These are phyloP conservation scores for Spiromastix sp. DNA, from an alignment of 2,329 filamentous ascomycete species.

Conservation along the genomic window DNA sequence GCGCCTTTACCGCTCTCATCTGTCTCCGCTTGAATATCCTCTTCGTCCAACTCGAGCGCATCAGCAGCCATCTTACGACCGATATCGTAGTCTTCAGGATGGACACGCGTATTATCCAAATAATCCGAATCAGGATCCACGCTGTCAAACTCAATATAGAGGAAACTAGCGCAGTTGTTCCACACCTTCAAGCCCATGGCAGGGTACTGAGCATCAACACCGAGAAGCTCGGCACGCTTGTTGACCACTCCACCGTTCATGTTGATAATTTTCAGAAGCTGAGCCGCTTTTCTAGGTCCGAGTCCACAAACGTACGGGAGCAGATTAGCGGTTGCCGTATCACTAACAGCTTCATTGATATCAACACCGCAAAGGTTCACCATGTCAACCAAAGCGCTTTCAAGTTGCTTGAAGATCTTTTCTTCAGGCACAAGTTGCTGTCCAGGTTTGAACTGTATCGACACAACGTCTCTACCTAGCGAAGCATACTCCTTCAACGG, in stretches of 20 bases:
- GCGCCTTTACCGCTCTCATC: constrained; percentile 83
- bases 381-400: constrained; percentile 97
- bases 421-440: constrained; percentile 83
- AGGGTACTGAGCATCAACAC: constrained; percentile 70
- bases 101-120: constrained; percentile 90
- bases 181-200: constrained; percentile 85
- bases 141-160: constrained; percentile 82
- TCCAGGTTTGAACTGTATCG: constrained; percentile 78
- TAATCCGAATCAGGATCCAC: constrained; percentile 76
- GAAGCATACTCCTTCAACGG: constrained; percentile 95
- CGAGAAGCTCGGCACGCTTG: constrained; percentile 77
- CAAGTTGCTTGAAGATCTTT: constrained; percentile 73
- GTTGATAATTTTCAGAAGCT: constrained; percentile 80
- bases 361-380: constrained; percentile 95
- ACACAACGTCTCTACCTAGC: constrained; percentile 76
- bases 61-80: constrained; percentile 98
- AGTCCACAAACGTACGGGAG: constrained; percentile 86
- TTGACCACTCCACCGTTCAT: constrained; percentile 78
- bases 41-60: constrained; percentile 90
- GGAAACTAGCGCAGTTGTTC: constrained; percentile 94
- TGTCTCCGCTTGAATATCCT: constrained; percentile 90
- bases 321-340: constrained; percentile 73
- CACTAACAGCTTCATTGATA: constrained; percentile 79
- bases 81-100: constrained; percentile 96
- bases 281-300: constrained; percentile 80